These are phyloP conservation scores for Haplosporangium sp. DNA, from an alignment of 371 early-diverging fungal species.

Conservation along the genomic window DNA sequence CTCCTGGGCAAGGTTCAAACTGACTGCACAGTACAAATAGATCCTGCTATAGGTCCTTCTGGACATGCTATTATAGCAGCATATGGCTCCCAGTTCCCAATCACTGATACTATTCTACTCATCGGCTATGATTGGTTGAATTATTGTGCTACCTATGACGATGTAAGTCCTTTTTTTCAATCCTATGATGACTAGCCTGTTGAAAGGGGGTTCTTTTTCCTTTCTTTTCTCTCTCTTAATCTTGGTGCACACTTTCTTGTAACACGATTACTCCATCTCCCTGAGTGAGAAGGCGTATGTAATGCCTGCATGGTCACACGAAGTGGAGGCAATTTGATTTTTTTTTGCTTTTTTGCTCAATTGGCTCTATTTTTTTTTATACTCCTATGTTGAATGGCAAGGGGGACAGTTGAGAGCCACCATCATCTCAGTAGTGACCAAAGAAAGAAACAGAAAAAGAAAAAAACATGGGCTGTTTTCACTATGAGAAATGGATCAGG, in stretches of 20 bases:
- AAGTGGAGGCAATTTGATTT: not conserved
- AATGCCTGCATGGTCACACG: not conserved
- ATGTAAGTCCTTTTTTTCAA: conserved; percentile 26
- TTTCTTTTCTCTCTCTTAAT: not conserved
- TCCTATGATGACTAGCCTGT: too few relatives aligned
- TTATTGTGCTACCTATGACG: conserved; percentile 50
- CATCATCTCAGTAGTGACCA: too few relatives aligned
- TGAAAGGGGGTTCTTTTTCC: not conserved
- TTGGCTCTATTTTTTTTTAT: not conserved
- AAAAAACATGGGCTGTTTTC: too few relatives aligned
- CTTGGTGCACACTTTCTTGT: not conserved
- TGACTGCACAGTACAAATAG: conserved; percentile 32
- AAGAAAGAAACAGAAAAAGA: too few relatives aligned
- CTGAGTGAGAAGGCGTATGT: conserved; percentile 1
- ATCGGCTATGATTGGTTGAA: conserved; percentile 48
- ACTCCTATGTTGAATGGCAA: too few relatives aligned
- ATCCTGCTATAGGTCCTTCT: conserved; percentile 19
- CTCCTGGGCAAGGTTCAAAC: conserved; percentile 33
- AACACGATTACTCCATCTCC: not conserved
- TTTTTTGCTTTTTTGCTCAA: not conserved
- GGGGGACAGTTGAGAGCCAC: too few relatives aligned
- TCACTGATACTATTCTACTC: conserved; percentile 21
- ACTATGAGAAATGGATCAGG: too few relatives aligned
- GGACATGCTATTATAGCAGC: conserved; percentile 25
- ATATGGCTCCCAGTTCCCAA: conserved; percentile 8